phyloP scores from a whole-genome alignment of 805 yeast species.

The Wickerhamiella alocasiicola region DNA sequence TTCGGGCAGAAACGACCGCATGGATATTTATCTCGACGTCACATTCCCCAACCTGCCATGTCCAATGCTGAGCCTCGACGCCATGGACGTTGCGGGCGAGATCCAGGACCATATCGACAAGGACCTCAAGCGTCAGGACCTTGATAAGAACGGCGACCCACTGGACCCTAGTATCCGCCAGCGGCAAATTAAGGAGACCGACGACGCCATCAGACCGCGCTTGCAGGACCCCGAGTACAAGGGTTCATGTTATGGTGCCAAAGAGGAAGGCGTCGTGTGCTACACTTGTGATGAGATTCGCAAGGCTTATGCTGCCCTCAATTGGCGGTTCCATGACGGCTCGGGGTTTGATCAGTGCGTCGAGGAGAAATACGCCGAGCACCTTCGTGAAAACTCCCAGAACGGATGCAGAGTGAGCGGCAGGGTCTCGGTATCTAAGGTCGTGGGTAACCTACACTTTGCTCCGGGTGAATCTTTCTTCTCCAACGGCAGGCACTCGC shows the following conservation, averaged over 20 bases:
- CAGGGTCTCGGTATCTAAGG: conserved; percentile 62
- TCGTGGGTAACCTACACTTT: conserved; percentile 85
- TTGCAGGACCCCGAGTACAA: conserved; percentile 41
- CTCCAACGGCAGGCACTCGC: conserved; percentile 47
- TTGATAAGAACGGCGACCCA: conserved; percentile 41
- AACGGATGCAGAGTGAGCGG: conserved; percentile 91
- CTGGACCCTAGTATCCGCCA: conserved; percentile 33
- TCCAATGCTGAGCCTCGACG: conserved; percentile 61
- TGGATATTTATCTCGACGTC: conserved; percentile 71
- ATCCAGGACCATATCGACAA: conserved; percentile 58
- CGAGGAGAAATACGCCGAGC: conserved; percentile 67
- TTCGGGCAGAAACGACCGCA: conserved; percentile 44
- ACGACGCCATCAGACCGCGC: conserved; percentile 21
- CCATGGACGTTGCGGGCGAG: conserved; percentile 84
- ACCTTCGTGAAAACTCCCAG: conserved; percentile 41
- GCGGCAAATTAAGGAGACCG: conserved; percentile 29
- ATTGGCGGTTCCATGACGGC: conserved; percentile 91
- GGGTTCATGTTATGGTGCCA: conserved; percentile 88
- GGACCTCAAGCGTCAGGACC: conserved; percentile 60
- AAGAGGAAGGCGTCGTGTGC: conserved; percentile 55
- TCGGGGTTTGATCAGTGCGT: conserved; percentile 81
- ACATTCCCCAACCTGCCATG: conserved; percentile 82
- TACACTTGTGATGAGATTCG: conserved; percentile 74
- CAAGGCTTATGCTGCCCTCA: conserved; percentile 58
- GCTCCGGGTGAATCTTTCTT: conserved; percentile 83